phyloP scores from a whole-genome alignment of 2,329 filamentous ascomycete genomes.

The Aphanocladium album region DNA sequence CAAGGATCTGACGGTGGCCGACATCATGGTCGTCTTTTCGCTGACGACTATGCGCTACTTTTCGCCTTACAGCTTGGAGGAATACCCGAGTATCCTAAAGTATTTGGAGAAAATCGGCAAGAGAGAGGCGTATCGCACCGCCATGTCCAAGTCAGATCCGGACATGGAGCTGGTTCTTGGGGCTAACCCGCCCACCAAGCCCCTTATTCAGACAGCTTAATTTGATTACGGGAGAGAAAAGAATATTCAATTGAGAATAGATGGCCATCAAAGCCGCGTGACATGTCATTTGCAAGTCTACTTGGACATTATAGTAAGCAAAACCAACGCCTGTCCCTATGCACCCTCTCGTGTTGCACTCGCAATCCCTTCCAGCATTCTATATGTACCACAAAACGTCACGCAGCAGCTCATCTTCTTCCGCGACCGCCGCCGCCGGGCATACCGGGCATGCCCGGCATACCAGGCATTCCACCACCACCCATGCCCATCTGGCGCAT shows the following conservation, averaged over 20 bases:
- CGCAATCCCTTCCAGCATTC: neutral
- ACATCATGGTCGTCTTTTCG: conserved; percentile 58
- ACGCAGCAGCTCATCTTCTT: conserved; percentile 6
- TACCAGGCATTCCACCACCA: conserved; percentile 28
- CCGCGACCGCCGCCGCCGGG: conserved; percentile 9
- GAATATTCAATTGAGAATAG: neutral
- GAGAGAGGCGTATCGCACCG: conserved; percentile 41
- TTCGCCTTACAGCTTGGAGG: conserved; percentile 34
- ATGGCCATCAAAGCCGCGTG: neutral
- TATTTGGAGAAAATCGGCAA: conserved; percentile 41
- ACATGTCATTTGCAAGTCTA: conserved; percentile 7
- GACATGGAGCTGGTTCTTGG: conserved; percentile 32
- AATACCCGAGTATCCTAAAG: conserved; percentile 37
- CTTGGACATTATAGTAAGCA: conserved; percentile 2
- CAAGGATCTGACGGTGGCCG: conserved; percentile 57
- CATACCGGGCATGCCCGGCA: conserved; percentile 13
- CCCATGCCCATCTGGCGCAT: conserved; percentile 67
- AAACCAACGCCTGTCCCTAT: conserved; percentile 13
- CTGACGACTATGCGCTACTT: conserved; percentile 58
- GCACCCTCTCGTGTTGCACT: conserved; percentile 7
- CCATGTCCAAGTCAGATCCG: conserved; percentile 46
- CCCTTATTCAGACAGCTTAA: neutral
- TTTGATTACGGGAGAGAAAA: neutral
- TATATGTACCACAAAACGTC: conserved; percentile 1
- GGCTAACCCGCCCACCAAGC: conserved; percentile 16